Evolutionary conservation across 805 yeast species (phyloP).

Genomic region (Lipomyces starkeyi): DNA sequence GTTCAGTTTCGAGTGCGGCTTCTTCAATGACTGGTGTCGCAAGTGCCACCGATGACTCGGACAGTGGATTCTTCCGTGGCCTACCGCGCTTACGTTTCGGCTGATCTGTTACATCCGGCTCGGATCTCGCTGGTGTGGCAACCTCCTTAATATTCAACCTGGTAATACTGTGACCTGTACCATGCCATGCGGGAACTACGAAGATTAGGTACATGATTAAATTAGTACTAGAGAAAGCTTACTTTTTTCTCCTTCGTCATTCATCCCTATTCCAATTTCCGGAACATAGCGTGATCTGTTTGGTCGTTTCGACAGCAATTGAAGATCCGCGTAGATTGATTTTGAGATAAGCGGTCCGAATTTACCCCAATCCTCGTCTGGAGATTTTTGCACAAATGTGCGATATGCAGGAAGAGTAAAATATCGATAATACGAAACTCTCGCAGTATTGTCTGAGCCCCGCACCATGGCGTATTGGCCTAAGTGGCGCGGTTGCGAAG

Average conservation of each 20-base stretch:
- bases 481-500: constrained; percentile 44
- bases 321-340: not conserved
- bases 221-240: not conserved
- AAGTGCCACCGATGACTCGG: not conserved
- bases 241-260: constrained; percentile 10
- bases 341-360: constrained; percentile 34
- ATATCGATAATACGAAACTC: constrained; percentile 72
- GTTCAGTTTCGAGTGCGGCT: not conserved
- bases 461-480: constrained; percentile 56
- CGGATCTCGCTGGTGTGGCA: not conserved
- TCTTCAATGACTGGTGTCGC: not conserved
- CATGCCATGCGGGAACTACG: constrained; percentile 17
- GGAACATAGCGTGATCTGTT: constrained; percentile 1
- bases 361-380: constrained; percentile 43
- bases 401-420: constrained; percentile 54
- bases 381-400: constrained; percentile 43
- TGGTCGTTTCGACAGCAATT: constrained; percentile 5
- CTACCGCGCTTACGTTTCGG: constrained; percentile 32
- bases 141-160: not conserved
- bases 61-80: constrained; percentile 32
- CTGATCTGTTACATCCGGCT: not conserved
- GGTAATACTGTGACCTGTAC: not conserved
- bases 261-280: not conserved
- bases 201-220: not conserved
- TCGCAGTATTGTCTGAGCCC: constrained; percentile 75